Conservation (phyloP, 176 grass and related monocot genomes). For the Triticum dicoccoides region DNA sequence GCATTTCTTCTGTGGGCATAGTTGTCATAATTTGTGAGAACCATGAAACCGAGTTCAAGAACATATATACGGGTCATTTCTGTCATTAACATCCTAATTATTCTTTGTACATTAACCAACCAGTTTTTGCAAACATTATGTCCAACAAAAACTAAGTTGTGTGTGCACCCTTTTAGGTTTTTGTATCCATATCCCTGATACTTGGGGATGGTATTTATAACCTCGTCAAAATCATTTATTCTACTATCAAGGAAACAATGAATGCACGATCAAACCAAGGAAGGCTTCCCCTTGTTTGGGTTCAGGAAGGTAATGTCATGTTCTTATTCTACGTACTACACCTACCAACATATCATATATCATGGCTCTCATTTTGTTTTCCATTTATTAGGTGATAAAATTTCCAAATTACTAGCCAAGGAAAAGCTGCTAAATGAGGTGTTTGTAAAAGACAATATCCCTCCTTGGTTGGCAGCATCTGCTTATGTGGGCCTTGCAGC, state of each 20-base stretch:
- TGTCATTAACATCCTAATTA: neutral
- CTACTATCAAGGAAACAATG: conserved; percentile 53
- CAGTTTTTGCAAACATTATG: neutral
- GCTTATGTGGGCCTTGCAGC: conserved; percentile 60
- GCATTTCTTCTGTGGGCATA: neutral
- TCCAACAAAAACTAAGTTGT: neutral
- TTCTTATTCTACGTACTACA: neutral
- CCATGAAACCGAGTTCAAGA: neutral
- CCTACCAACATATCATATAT: neutral
- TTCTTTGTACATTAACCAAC: neutral
- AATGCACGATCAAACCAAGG: conserved; percentile 49
- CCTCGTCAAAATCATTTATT: conserved; percentile 72
- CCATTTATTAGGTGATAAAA: conserved; percentile 35
- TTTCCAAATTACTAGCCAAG: conserved; percentile 39
- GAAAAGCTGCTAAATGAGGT: conserved; percentile 51
- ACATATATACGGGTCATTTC: neutral
- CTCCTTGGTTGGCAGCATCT: conserved; percentile 58
- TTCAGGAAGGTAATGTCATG: conserved; percentile 31
- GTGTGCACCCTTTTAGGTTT: conserved; percentile 48
- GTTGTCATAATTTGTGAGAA: neutral
- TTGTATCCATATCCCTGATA: conserved; percentile 74
- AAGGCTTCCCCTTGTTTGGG: conserved; percentile 31
- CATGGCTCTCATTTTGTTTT: conserved; percentile 12
- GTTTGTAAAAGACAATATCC: conserved; percentile 65
- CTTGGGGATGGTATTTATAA: conserved; percentile 88